These are phyloP conservation scores for Nitzschia sp. DNA, from an alignment of 108 stramenopile genomes.

Conservation along the genomic window DNA sequence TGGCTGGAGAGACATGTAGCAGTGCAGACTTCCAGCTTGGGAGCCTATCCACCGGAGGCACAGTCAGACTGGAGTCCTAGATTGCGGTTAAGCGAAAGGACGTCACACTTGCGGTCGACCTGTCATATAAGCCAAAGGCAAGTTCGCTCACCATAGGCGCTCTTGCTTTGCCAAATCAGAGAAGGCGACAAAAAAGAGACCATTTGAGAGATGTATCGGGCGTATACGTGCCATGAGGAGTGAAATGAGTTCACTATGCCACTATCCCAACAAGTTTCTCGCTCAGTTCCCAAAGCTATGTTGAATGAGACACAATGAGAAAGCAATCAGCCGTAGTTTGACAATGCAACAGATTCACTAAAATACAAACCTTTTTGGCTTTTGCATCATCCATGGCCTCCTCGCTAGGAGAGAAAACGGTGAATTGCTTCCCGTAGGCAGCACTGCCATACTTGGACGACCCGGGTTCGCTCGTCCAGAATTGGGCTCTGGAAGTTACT, in stretches of 20 bases:
- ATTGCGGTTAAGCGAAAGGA: conserved; percentile 76
- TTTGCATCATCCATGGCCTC: conserved; percentile 77
- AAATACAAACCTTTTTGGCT: too few relatives aligned
- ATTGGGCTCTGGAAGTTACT: conserved; percentile 48
- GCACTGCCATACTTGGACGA: conserved; percentile 77
- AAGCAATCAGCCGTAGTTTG: too few relatives aligned
- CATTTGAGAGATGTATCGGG: conserved; percentile 53
- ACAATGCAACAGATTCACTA: too few relatives aligned
- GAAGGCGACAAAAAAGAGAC: background rate
- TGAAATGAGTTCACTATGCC: background rate
- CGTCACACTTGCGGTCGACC: conserved; percentile 77
- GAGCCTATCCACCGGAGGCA: too few relatives aligned
- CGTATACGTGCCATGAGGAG: conserved; percentile 64
- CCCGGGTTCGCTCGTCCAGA: conserved; percentile 66
- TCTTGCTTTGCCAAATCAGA: conserved; percentile 56
- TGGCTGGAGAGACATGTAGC: too few relatives aligned
- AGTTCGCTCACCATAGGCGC: conserved; percentile 71
- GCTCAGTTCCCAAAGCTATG: conserved; percentile 76
- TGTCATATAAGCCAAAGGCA: conserved; percentile 67
- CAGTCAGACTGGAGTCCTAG: conserved; percentile 48
- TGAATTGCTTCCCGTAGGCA: conserved; percentile 78
- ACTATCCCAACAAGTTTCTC: conserved; percentile 64
- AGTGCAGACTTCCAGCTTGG: too few relatives aligned
- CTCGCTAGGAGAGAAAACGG: conserved; percentile 50
- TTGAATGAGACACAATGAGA: too few relatives aligned